Evolutionary conservation across 2,329 filamentous ascomycete genomes (phyloP).

Genomic region (Tolypocladium pustulatum): DNA sequence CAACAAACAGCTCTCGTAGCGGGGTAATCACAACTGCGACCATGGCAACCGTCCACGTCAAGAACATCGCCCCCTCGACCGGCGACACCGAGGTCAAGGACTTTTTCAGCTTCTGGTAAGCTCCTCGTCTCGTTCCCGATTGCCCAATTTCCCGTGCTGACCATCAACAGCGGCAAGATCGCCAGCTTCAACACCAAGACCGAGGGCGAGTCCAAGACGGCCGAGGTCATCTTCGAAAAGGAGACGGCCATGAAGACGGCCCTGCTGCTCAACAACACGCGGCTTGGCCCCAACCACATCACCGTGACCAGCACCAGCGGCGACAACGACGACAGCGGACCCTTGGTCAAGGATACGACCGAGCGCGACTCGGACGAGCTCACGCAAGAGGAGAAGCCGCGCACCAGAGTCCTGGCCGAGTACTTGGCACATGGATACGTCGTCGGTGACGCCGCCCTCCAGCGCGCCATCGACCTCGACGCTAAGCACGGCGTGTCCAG

Average conservation of each 20-base stretch:
- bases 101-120: conserved; percentile 94
- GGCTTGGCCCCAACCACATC: conserved; percentile 81
- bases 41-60: conserved; percentile 56
- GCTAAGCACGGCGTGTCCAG: conserved; percentile 75
- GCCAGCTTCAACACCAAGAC: conserved; percentile 66
- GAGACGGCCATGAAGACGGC: conserved; percentile 94
- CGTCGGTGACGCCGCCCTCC: conserved; percentile 63
- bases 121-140: neutral
- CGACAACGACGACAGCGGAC: conserved; percentile 50
- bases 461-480: conserved; percentile 80
- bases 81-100: conserved; percentile 85
- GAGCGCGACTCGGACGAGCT: conserved; percentile 59
- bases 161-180: conserved; percentile 69
- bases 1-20: neutral
- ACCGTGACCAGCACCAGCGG: conserved; percentile 58
- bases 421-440: conserved; percentile 94
- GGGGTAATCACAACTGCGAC: conserved; percentile 5
- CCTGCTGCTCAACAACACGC: conserved; percentile 91
- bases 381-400: conserved; percentile 93
- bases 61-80: conserved; percentile 75
- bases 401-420: conserved; percentile 85
- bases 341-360: conserved; percentile 40
- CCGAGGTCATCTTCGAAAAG: conserved; percentile 94
- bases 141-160: neutral
- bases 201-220: conserved; percentile 61